Conservation (phyloP, 139 green algal species). For the Astrephomene gubernaculifera region DNA sequence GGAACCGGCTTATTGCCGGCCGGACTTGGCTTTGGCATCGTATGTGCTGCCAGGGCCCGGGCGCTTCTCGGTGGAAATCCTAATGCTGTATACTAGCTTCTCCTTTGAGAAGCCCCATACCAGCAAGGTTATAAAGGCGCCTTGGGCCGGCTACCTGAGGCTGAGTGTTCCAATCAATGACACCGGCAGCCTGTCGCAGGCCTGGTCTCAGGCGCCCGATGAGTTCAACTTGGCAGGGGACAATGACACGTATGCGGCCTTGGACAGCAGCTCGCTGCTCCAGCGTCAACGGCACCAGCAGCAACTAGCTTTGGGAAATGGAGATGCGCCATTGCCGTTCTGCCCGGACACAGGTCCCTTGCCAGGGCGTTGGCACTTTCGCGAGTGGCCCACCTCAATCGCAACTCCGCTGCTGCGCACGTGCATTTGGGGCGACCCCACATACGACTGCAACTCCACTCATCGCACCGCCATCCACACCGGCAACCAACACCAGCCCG, state of each 20-base stretch:
- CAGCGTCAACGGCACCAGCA: background rate
- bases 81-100: constrained; percentile 35
- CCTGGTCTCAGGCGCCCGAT: background rate
- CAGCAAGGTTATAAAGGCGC: background rate
- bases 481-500: background rate
- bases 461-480: background rate
- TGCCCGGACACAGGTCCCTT: constrained; percentile 1
- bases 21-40: constrained; percentile 7
- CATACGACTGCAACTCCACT: background rate
- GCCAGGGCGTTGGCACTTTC: constrained; percentile 16
- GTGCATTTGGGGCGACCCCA: constrained; percentile 17
- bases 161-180: background rate
- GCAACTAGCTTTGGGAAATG: too few relatives aligned
- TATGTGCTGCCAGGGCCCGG: background rate
- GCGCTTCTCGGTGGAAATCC: constrained; percentile 11
- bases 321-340: constrained; percentile 1
- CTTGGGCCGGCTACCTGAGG: constrained; percentile 29
- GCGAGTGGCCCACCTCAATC: background rate
- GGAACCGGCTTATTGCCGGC: background rate
- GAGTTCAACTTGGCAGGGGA: background rate
- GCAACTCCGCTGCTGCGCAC: constrained; percentile 9
- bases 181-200: background rate
- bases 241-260: background rate
- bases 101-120: constrained; percentile 2
- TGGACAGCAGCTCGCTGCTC: background rate